Base-by-base conservation (phyloP, 768 basidiomycete species). In the Macrolepiota fuliginosa region DNA sequence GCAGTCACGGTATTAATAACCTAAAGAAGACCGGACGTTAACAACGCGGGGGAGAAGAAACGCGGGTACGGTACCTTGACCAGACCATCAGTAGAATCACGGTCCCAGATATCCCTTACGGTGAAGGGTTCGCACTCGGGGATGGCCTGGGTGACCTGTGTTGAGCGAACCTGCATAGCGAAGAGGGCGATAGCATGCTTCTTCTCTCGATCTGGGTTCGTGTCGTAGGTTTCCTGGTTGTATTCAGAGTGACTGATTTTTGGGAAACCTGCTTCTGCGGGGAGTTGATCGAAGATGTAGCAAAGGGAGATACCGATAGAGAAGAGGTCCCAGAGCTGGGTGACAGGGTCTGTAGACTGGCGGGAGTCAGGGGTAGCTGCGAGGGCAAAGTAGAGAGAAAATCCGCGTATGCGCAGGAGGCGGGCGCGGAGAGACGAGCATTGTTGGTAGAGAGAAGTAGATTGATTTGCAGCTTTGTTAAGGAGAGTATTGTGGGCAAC, bases 261-360 rank as follows among this genome's bases (percentile, higher is more conserved):
- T 54, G 74, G 80, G 69, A 83, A 84, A 35, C 84, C 85, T 58
- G 83, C 80, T 55, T 88, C 80, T 54, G 74, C 74, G 40, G 90
- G 89, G 59, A 98, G 87, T 73, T 91, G 87, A 77, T 99, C 96
- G 81, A 93, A 96, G 68, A 99, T 87, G 79, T 91, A 97, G 78
- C 94, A 96, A 67, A 98, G 90, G 49, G 95, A 89, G 52, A 93
- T 88, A 62, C 97, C 97, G 37, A 94, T 84, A 45, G 94, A 88
- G 76, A 99, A 92, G 71, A 92, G 88, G 70, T 94, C 92, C 89
- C 96, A 96, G 54, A 98, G 87, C 73, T 94, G 92, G 51, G 90
- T 89, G 68, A 99, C 96, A 39, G 94, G 93, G 77, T 98, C 95
- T 46, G 89, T 90, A 36, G 90, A 91, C 73, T 86, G 86, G 61